These are phyloP conservation scores for Backusella westeae DNA, from an alignment of 192 early-diverging fungal genomes.

Conservation along the genomic window DNA sequence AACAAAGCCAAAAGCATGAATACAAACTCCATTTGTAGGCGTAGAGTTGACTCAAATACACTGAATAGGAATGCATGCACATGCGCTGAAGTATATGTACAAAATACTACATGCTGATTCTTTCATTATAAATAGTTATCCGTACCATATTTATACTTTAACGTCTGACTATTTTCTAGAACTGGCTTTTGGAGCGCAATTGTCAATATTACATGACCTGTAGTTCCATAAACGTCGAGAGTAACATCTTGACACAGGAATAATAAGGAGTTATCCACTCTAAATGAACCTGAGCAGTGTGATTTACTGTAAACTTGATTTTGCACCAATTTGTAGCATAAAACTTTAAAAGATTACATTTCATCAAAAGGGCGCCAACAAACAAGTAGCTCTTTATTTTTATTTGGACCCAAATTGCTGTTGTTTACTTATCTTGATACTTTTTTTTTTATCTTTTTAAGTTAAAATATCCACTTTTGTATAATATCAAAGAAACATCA, in stretches of 20 bases:
- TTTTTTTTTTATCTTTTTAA: background rate
- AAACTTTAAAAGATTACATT: background rate
- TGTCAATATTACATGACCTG: background rate
- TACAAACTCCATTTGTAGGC: background rate
- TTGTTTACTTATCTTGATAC: background rate
- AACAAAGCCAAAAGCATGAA: background rate
- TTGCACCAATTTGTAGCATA: background rate
- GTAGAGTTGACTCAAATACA: background rate
- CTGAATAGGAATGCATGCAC: conserved; percentile 2
- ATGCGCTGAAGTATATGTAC: background rate
- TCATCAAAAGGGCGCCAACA: background rate
- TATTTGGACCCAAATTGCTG: background rate
- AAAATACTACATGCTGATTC: background rate
- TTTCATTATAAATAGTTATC: background rate
- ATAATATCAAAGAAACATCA: background rate
- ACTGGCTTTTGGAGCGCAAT: background rate
- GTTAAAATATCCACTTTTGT: background rate
- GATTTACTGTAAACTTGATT: background rate
- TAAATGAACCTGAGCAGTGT: background rate
- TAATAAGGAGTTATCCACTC: background rate
- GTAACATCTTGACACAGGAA: background rate
- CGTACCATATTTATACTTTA: background rate
- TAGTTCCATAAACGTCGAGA: background rate
- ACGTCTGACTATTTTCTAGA: background rate
- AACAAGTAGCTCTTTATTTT: background rate